phyloP scores from a whole-genome alignment of 306 rosid species.

The Vigna hirtella region DNA sequence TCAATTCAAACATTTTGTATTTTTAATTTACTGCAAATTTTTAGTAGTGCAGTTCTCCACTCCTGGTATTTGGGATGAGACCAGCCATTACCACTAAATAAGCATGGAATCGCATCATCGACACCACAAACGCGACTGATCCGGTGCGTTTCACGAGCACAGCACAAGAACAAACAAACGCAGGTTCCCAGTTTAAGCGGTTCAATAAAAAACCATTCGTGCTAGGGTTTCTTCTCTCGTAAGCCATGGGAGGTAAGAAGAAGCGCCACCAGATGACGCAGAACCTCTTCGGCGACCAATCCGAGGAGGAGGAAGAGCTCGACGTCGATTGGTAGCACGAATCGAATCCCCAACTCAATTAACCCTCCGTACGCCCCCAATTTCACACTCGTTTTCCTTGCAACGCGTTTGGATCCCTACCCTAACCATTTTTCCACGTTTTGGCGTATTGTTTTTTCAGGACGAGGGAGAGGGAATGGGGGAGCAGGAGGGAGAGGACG shows the following conservation, averaged over 20 bases:
- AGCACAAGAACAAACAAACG: neutral
- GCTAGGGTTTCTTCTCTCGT: neutral
- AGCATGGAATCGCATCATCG: neutral
- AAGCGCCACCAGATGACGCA: slow-evolving; percentile 99
- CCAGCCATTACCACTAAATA: neutral
- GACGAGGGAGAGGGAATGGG: slow-evolving; percentile 59
- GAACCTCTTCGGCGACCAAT: slow-evolving; percentile 95
- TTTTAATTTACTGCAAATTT: too few relatives aligned
- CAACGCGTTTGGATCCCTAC: neutral
- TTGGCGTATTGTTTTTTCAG: slow-evolving; percentile 42
- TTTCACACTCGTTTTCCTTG: neutral
- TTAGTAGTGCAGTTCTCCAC: too few relatives aligned
- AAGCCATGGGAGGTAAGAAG: slow-evolving; percentile 75
- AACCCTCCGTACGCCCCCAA: slow-evolving; percentile 58
- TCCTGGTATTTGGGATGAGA: neutral
- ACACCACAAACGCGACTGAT: neutral
- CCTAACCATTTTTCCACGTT: neutral
- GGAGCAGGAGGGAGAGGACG: slow-evolving; percentile 58
- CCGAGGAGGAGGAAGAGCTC: slow-evolving; percentile 91
- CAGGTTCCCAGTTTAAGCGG: neutral
- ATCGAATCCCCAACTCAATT: slow-evolving; percentile 87
- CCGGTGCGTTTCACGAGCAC: neutral
- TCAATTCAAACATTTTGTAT: too few relatives aligned
- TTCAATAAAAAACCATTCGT: too few relatives aligned
- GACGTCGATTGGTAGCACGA: slow-evolving; percentile 83